Base-by-base conservation (phyloP, 306 rosid species). In the Trifolium fragiferum region DNA sequence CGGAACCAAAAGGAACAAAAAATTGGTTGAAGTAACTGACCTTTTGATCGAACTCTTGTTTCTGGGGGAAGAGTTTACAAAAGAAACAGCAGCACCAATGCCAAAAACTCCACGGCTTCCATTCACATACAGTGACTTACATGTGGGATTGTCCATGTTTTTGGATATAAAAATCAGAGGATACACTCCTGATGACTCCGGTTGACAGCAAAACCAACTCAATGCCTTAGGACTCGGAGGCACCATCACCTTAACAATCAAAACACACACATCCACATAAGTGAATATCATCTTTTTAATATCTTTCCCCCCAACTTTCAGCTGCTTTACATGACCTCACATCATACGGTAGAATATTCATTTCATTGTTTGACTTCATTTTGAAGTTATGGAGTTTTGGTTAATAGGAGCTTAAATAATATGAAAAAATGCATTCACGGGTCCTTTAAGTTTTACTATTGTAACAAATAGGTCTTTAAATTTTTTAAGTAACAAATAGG, bases 211-310 rank as follows among this genome's bases (percentile, higher is more conserved):
- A 79, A 94, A 94, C 95, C 90, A 87, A 37, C 78, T 40, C 82
- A 94, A 84, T 11, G 97, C 95, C 82, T 86, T 94, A 12, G 93
- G 79, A 78, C 96, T 78, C 4, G 97, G 97, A 70, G 97, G 96
- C 75, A 92, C 90, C 15, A 84, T 88, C 78, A 94, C 95, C 99
- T 92, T 82, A 55, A 68, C 54, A 75, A 43, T 46, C 8, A 82
- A 76, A 76, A 55, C 2, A 32, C 40, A 82, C 60, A 54, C 60
- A 74, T 68, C 46, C 82, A 73, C 21, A 25, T 57, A 59, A 67
- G 63, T 63, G 11, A 38, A 9, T 16, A 19, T 50, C 70, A 67
- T 15, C 13, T 19, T 23, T 59, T 32, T 62, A 58, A 67, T 15
- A 37, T 43, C 14, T 41, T 11, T 4, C 1, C 18, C 10, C 16